Percentiles rank a stretch among this genome's conserved stretches.
Conservation (phyloP, 768 basidiomycete species). For the Sarcomyxa edulis region DNA sequence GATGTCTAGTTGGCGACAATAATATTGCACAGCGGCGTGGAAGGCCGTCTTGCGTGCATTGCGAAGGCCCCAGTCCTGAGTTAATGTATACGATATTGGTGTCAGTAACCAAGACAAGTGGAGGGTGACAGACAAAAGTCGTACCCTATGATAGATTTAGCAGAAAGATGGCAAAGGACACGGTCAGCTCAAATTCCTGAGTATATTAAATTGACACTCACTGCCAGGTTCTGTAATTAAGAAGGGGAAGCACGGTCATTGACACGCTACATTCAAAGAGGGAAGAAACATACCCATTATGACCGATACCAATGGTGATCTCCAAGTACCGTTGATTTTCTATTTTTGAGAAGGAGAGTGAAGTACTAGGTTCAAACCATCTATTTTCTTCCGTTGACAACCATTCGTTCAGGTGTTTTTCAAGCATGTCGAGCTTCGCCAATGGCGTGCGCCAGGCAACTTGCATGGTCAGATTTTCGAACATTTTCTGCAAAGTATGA, state of each 20-base stretch:
- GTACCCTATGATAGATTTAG: conserved; percentile 22
- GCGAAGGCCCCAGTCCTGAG: conserved; percentile 61
- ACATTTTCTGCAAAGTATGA: conserved; percentile 48
- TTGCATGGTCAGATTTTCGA: conserved; percentile 62
- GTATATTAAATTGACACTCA: conserved; percentile 12
- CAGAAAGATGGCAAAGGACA: background rate
- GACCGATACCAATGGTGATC: conserved; percentile 59
- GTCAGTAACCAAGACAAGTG: too few species aligned
- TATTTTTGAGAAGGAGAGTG: conserved; percentile 58
- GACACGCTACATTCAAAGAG: background rate
- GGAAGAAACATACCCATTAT: conserved; percentile 35
- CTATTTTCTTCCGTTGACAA: conserved; percentile 73
- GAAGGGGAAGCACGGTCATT: background rate
- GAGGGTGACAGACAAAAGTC: too few species aligned
- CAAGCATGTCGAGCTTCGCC: conserved; percentile 65
- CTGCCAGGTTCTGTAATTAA: conserved; percentile 19
- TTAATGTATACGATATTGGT: too few species aligned
- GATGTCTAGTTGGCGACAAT: conserved; percentile 66
- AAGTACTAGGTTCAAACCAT: conserved; percentile 70
- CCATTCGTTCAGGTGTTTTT: conserved; percentile 68
- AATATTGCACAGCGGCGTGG: conserved; percentile 72
- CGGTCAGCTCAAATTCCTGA: background rate
- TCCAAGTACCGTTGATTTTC: conserved; percentile 62
- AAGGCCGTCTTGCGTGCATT: conserved; percentile 67
- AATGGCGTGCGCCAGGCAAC: conserved; percentile 73